Base-by-base conservation (phyloP, 345 rosid species). In the Aurinia saxatilis region DNA sequence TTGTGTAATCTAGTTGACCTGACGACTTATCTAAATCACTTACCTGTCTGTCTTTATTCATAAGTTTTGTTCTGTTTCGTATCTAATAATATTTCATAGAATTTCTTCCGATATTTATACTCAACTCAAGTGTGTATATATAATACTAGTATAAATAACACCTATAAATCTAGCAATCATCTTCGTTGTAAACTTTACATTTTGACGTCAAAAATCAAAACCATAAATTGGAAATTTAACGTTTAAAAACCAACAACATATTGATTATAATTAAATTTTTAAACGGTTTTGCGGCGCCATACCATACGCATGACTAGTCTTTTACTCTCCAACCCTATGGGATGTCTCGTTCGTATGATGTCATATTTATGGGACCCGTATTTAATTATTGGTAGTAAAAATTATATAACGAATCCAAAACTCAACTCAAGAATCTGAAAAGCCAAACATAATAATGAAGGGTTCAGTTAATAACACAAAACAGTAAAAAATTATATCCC, bases 251-350 rank as follows among this genome's bases (percentile, higher is more conserved):
- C 40, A 48, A 57, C n/a, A n/a, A 17, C 3, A 38, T 23, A 7
- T 48, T 56, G 27, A 58, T 29, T 30, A 55, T 10, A 14, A 42
- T 6, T n/a, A 30, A 18, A 8, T 63, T 56, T 41, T 27, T 23
- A 23, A 49, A 49, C 54, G 65, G 65, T 46, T 23, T 31, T 47
- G 59, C 75, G 75, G 70, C 70, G 65, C 35, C 70, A 71, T 63
- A 63, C 35, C 70, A 71, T 63, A 47, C 59, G 60, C 52, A 48
- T 55, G 68, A 18, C n/a, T n/a, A n/a, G 25, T 52, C 19, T 45
- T n/a, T 11, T 15, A 8, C 6, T 52, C 66, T 63, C 74, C 74
- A 55, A 39, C 29, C 31, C 46, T 57, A 48, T 56, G 57, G 65
- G 69, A 70, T 54, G 18, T 37, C 49, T 52, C 27, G 6, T 19